A percentile compares a stretch with the other conserved stretches of the same genome.
These are phyloP conservation scores for Fusarium musae DNA, from an alignment of 2,329 filamentous ascomycete genomes.

Conservation along the genomic window DNA sequence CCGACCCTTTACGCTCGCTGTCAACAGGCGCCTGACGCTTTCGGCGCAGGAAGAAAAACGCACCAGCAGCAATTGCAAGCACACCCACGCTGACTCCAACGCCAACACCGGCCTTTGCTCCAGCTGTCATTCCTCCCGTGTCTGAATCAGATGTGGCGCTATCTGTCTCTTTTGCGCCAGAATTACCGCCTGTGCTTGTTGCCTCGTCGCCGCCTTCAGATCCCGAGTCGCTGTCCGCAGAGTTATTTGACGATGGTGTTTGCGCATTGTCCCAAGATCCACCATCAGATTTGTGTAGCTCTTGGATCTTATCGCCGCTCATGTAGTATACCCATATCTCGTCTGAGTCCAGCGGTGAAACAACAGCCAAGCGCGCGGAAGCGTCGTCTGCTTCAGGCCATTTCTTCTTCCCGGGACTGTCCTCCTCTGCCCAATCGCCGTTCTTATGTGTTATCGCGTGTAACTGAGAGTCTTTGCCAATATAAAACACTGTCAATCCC, in stretches of 20 bases:
- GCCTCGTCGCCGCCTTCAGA: neutral
- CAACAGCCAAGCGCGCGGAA: slow-evolving; percentile 18
- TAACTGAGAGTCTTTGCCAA: slow-evolving; percentile 15
- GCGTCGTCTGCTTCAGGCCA: slow-evolving; percentile 20
- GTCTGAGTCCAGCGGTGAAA: slow-evolving; percentile 15
- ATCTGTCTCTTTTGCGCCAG: neutral
- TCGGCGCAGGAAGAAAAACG: slow-evolving; percentile 8
- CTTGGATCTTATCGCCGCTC: slow-evolving; percentile 14
- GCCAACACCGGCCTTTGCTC: slow-evolving; percentile 24
- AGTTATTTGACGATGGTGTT: neutral
- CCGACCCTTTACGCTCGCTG: neutral
- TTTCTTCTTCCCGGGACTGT: neutral
- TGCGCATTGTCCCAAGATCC: slow-evolving; percentile 8
- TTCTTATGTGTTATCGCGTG: neutral
- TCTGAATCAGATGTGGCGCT: neutral
- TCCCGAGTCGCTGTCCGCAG: neutral
- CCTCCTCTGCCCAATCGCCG: neutral
- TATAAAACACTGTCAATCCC: slow-evolving; percentile 12
- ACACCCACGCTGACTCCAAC: slow-evolving; percentile 5
- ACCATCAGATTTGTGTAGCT: slow-evolving; percentile 5
- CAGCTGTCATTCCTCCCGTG: slow-evolving; percentile 9
- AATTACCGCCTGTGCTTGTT: neutral
- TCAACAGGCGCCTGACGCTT: neutral
- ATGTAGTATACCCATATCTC: slow-evolving; percentile 27
- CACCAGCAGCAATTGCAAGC: neutral